Base-by-base conservation (phyloP, 805 yeast genomes). In the Saturnispora sanitii region DNA sequence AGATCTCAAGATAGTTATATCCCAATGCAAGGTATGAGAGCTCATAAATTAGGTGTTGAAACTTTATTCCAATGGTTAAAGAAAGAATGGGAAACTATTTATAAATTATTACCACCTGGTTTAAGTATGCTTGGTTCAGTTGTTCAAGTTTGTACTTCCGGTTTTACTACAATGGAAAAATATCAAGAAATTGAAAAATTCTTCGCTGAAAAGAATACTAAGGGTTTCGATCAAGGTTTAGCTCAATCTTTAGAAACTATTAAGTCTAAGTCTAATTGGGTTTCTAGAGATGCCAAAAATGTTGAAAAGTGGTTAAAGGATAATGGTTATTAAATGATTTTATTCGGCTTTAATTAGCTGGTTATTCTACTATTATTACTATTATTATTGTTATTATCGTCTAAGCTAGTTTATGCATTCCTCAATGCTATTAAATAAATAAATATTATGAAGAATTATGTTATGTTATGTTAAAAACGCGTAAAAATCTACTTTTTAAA, bases 91-190 rank as follows among this genome's bases (percentile, higher is more conserved):
- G 86, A 76, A 43, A 70, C 66, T 34, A 56, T 90, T 45, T 62
- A 64, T 51, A 70, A 75, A 57, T 66, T 71, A 53, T 71, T 86
- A 56, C 95, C 96, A 38, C 85, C 94, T 13, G 81, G 85, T 11
- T 70, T 81, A 48, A 70, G 86, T 19, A 76, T 87, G 84, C 68
- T 90, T 52, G 82, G 90, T 17, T 67, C 79, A 16, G 78, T 92
- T 44, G 82, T 90, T 30, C 66, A 70, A 25, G 47, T 82, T 27
- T 64, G 79, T 36, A 71, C 83, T 35, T 63, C 49, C 42, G 63
- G 56, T 32, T 65, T 67, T 46, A 66, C 70, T 26, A 49, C 67
- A 16, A 52, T 51, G 49, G 65, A 63, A 27, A 68, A 62, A 47
- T 57, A 59, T 37, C 53, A 58, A n/a, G 70, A 67, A 38, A 62